Conservation (phyloP, 225 moss, liverwort and hornwort genomes). For the Anthoceros angustus region DNA sequence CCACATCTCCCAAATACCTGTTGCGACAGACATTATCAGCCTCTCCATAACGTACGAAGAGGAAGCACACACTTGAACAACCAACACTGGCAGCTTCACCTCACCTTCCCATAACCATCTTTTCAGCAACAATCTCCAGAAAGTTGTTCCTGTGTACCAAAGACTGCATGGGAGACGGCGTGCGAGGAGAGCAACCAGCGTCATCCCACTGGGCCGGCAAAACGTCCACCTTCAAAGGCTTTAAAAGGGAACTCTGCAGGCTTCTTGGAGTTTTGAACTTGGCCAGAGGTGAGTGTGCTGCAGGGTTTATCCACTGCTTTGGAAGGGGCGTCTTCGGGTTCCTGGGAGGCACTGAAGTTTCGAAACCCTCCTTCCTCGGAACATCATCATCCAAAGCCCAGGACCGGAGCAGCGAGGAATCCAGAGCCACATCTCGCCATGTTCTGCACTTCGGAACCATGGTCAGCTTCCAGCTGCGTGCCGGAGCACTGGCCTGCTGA, state of each 20-base stretch:
- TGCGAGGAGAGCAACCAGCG: slow-evolving; percentile 53
- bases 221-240: slow-evolving; percentile 36
- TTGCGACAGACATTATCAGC: not conserved
- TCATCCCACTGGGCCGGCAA: slow-evolving; percentile 32
- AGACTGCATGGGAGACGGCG: slow-evolving; percentile 60
- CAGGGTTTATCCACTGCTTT: slow-evolving; percentile 76
- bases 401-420: slow-evolving; percentile 45
- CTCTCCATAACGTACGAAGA: not conserved
- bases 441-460: slow-evolving; percentile 20
- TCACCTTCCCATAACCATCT: slow-evolving; percentile 60
- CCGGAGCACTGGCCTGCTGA: too few species aligned
- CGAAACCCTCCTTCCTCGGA: slow-evolving; percentile 34
- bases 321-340: slow-evolving; percentile 64
- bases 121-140: slow-evolving; percentile 41
- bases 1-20: slow-evolving; percentile 58
- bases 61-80: not conserved
- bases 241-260: slow-evolving; percentile 34
- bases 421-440: slow-evolving; percentile 51
- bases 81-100: not conserved
- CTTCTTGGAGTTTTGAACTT: slow-evolving; percentile 69
- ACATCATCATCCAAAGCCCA: slow-evolving; percentile 66
- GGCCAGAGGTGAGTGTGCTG: slow-evolving; percentile 62
- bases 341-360: slow-evolving; percentile 62
- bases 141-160: slow-evolving; percentile 28
- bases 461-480: not conserved